These are phyloP conservation scores for Rhododendron kiyosumense DNA, from an alignment of 148 eudicot species.

Conservation along the genomic window DNA sequence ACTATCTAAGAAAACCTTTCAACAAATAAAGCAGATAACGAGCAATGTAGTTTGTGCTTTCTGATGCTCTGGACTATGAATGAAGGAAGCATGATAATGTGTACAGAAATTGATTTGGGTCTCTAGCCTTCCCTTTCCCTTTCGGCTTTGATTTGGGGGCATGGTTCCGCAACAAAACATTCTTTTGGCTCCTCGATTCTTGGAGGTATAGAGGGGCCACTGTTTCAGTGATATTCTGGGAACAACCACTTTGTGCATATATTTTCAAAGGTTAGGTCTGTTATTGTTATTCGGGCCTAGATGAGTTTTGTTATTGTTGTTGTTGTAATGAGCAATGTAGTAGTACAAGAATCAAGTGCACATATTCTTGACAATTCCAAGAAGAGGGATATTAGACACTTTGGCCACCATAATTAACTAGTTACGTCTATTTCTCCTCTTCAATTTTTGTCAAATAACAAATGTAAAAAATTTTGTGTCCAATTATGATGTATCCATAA, in stretches of 20 bases:
- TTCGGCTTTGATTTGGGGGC: no score
- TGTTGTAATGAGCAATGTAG: background rate
- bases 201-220: no score
- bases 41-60: background rate
- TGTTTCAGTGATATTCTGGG: no score
- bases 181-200: no score
- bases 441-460: background rate
- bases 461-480: background rate
- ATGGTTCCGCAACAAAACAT: no score
- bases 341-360: background rate
- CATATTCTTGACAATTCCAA: background rate
- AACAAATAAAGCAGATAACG: background rate
- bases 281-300: no score
- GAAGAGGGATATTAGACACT: background rate
- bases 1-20: background rate
- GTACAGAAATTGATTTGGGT: background rate
- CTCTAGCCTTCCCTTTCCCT: no score
- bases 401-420: background rate
- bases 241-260: no score
- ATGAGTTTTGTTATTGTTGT: no score
- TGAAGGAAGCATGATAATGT: background rate
- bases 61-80: background rate
- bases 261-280: no score
- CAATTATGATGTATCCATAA: background rate
- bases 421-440: background rate